phyloP scores from a whole-genome alignment of 352 stramenopile genomes.

The Phytopythium litorale region DNA sequence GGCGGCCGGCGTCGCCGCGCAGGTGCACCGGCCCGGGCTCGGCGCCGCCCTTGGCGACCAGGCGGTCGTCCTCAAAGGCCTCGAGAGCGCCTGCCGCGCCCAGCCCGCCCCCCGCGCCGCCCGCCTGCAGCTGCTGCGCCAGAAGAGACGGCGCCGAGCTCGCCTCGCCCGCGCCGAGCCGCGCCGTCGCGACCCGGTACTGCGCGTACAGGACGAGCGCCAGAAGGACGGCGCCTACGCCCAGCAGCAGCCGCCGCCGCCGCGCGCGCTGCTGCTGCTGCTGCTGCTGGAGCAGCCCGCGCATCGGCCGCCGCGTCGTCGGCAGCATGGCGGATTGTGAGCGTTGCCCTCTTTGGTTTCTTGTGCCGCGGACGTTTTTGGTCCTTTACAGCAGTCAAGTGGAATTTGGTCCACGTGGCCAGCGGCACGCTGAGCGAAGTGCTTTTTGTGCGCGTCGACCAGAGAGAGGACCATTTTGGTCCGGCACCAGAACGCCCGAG shows the following conservation, averaged over 20 bases:
- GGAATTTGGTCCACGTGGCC: too few relatives aligned
- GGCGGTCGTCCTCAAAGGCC: not conserved
- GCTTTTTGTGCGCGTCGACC: too few relatives aligned
- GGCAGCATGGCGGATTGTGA: not conserved
- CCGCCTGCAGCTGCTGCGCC: not conserved
- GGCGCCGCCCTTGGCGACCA: conserved; percentile 1
- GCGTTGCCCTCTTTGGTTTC: too few relatives aligned
- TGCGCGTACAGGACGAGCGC: conserved; percentile 48
- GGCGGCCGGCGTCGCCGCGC: conserved; percentile 1
- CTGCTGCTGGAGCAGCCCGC: conserved; percentile 14
- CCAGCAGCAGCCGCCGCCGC: conserved; percentile 13
- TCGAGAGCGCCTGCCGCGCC: too few relatives aligned
- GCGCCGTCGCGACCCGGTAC: conserved; percentile 43
- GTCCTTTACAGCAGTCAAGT: too few relatives aligned
- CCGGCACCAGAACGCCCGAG: too few relatives aligned
- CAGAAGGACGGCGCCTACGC: conserved; percentile 14
- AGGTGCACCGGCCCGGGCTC: conserved; percentile 7
- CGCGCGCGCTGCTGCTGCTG: conserved; percentile 22
- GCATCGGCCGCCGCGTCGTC: conserved; percentile 14
- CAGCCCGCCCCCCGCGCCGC: not conserved
- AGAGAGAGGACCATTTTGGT: too few relatives aligned
- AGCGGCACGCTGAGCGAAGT: too few relatives aligned
- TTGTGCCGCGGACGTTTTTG: too few relatives aligned
- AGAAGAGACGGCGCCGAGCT: not conserved
- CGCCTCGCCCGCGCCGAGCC: conserved; percentile 10